A percentile compares a stretch with the other conserved stretches of the same genome.
phyloP scores from a whole-genome alignment of 2,329 filamentous ascomycete species.

The Leptodontidium sp. region DNA sequence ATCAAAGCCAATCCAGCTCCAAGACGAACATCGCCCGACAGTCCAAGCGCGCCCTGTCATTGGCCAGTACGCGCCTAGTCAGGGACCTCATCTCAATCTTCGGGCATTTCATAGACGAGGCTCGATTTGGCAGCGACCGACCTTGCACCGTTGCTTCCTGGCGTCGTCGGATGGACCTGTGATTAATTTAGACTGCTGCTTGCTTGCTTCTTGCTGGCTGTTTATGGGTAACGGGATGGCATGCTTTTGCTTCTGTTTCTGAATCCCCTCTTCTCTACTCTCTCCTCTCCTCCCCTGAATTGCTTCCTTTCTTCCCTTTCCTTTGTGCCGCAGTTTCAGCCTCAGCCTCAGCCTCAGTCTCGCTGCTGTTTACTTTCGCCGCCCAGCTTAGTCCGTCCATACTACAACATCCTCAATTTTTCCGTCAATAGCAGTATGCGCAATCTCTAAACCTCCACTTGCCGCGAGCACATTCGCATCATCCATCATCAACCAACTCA shows the following conservation, averaged over 20 bases:
- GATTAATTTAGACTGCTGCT: neutral
- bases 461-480: conserved; percentile 22
- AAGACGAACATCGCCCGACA: neutral
- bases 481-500: neutral
- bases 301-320: neutral
- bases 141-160: conserved; percentile 24
- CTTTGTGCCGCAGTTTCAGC: conserved; percentile 12
- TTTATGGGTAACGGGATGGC: neutral
- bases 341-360: conserved; percentile 14
- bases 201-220: too few relatives aligned
- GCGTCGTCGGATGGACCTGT: neutral
- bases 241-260: conserved; percentile 1
- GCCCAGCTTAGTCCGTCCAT: conserved; percentile 22
- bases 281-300: neutral
- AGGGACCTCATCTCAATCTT: conserved; percentile 12
- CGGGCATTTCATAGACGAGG: conserved; percentile 12
- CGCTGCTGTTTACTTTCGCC: conserved; percentile 15
- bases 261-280: conserved; percentile 12
- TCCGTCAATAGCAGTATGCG: conserved; percentile 22
- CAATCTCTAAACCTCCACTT: conserved; percentile 11
- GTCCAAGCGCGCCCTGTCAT: neutral
- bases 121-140: conserved; percentile 23
- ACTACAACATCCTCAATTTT: neutral
- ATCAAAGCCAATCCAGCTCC: too few relatives aligned
- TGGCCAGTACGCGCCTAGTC: neutral